These are phyloP conservation scores for Cetradonia linearis DNA, from an alignment of 495 filamentous ascomycete species.

Conservation along the genomic window DNA sequence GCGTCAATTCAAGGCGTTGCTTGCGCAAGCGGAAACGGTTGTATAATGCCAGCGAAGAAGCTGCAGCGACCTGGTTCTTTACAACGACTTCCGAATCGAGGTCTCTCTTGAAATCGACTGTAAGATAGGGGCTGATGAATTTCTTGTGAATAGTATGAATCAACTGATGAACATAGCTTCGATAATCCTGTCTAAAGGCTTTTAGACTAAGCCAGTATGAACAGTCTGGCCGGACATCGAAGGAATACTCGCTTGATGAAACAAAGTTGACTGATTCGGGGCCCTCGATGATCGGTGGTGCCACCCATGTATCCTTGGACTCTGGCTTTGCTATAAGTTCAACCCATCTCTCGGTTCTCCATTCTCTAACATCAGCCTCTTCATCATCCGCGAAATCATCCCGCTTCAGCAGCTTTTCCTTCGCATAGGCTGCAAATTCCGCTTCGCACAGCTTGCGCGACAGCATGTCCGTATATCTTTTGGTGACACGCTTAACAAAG, in stretches of 20 bases:
- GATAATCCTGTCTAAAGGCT: background rate
- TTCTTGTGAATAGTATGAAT: background rate
- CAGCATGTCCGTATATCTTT: background rate
- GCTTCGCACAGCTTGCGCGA: background rate
- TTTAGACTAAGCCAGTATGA: constrained; percentile 11
- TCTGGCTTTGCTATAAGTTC: background rate
- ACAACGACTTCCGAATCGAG: background rate
- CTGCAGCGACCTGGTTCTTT: constrained; percentile 1
- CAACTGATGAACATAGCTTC: background rate
- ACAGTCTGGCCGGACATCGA: constrained; percentile 14
- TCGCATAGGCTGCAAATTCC: constrained; percentile 5
- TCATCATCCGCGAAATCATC: background rate
- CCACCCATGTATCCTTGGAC: background rate
- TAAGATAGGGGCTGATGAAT: constrained; percentile 9
- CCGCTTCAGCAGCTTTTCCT: background rate
- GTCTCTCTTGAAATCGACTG: constrained; percentile 14
- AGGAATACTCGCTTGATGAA: background rate
- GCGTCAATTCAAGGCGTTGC: background rate
- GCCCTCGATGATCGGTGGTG: background rate
- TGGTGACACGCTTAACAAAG: background rate
- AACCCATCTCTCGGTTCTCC: background rate
- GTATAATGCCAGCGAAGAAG: background rate
- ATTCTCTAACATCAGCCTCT: background rate
- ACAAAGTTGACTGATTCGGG: background rate
- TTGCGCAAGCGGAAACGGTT: constrained; percentile 10